phyloP scores from a whole-genome alignment of 139 green algal genomes.

The Mychonastes homosphaera region DNA sequence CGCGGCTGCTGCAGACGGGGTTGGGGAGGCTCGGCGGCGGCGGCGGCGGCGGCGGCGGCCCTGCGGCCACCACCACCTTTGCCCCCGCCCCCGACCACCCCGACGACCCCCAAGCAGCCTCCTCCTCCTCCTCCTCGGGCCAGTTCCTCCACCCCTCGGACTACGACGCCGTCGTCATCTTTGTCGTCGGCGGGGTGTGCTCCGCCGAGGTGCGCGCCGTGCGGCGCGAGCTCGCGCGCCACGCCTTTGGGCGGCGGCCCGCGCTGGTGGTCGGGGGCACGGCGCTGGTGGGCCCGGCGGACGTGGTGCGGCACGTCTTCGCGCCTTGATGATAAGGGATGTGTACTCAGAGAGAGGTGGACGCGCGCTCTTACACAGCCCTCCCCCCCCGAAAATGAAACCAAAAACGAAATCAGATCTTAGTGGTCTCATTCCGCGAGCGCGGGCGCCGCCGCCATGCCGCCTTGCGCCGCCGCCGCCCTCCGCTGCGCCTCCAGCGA shows the following conservation, averaged over 20 bases:
- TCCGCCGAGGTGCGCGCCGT: constrained; percentile 32
- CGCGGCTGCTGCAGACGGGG: constrained; percentile 38
- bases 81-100: not conserved
- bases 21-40: constrained; percentile 43
- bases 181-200: constrained; percentile 55
- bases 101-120: not conserved
- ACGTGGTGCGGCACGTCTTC: constrained; percentile 6
- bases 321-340: too few relatives aligned
- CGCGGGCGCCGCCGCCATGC: too few relatives aligned
- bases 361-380: too few relatives aligned
- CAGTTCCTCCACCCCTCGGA: constrained; percentile 34
- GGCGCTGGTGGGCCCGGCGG: constrained; percentile 12
- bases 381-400: too few relatives aligned
- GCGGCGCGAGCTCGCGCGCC: constrained; percentile 21
- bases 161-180: constrained; percentile 38
- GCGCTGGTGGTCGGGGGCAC: constrained; percentile 25
- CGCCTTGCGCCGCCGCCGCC: not conserved
- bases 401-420: too few relatives aligned
- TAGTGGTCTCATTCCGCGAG: too few relatives aligned
- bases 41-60: not conserved
- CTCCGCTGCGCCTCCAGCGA: not conserved
- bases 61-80: not conserved
- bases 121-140: too few relatives aligned
- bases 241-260: constrained; percentile 21
- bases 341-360: too few relatives aligned